A percentile compares a stretch with the other conserved stretches of the same genome.
Conservation (phyloP, 106 monocot genomes). For the Dendrobium nobile region DNA sequence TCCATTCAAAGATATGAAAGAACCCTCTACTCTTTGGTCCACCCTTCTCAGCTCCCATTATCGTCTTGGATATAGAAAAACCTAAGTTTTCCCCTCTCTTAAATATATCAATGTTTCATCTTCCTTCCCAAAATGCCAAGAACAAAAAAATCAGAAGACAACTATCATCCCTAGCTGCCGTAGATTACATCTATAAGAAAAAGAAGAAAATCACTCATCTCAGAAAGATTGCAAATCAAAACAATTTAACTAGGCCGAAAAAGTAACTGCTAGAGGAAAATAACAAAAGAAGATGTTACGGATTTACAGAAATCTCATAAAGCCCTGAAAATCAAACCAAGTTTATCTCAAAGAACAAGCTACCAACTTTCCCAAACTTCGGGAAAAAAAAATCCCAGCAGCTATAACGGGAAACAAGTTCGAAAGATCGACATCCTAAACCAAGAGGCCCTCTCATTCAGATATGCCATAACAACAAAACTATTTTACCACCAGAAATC, state of each 20-base stretch:
- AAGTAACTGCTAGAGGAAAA: no score
- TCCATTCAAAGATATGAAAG: constrained; percentile 93
- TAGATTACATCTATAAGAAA: background rate
- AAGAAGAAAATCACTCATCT: background rate
- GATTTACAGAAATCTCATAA: no score
- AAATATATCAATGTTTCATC: background rate
- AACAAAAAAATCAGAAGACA: background rate
- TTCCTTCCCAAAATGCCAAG: background rate
- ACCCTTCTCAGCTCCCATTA: constrained; percentile 57
- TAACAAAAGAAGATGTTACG: no score
- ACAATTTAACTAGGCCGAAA: background rate
- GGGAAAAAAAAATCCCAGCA: no score
- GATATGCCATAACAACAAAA: no score
- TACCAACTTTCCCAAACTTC: no score
- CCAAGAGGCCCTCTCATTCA: no score
- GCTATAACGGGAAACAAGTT: no score
- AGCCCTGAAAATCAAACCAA: no score
- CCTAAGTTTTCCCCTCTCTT: background rate
- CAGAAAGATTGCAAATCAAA: background rate
- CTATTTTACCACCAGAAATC: no score
- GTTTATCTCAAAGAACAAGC: no score
- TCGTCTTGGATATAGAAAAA: background rate
- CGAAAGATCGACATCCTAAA: no score
- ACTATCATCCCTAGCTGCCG: background rate
- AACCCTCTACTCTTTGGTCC: constrained; percentile 53